A percentile compares a stretch with the other conserved stretches of the same genome.
phyloP scores from a whole-genome alignment of 495 filamentous ascomycete species.

The Pyrenopolyporus hunteri region DNA sequence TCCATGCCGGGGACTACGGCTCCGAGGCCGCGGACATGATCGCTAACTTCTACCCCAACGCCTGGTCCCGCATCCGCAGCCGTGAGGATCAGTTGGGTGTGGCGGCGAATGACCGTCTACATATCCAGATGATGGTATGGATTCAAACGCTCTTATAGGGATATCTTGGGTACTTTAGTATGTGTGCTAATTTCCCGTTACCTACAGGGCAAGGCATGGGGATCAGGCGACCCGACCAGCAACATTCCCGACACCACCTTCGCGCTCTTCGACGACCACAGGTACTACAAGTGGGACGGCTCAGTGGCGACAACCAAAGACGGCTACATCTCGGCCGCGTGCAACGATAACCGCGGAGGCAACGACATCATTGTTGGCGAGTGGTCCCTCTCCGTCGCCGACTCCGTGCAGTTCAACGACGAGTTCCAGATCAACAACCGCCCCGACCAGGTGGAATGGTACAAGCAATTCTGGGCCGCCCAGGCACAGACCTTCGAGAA shows the following conservation, averaged over 20 bases:
- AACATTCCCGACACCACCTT: constrained; percentile 34
- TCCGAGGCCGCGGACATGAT: constrained; percentile 42
- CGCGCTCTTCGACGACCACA: constrained; percentile 46
- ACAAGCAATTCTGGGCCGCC: constrained; percentile 64
- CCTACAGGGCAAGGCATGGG: constrained; percentile 47
- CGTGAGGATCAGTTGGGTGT: constrained; percentile 28
- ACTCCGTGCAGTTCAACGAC: constrained; percentile 50
- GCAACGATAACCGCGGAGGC: constrained; percentile 55
- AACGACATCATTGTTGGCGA: constrained; percentile 61
- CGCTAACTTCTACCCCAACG: constrained; percentile 37
- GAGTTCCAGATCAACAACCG: constrained; percentile 51
- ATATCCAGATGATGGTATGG: constrained; percentile 44
- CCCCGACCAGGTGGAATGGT: constrained; percentile 56
- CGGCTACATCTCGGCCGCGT: constrained; percentile 57
- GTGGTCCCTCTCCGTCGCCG: constrained; percentile 59
- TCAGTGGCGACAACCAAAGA: constrained; percentile 49
- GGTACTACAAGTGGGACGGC: constrained; percentile 61
- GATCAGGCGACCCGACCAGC: constrained; percentile 39
- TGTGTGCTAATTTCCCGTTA: constrained; percentile 30
- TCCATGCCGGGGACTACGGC: constrained; percentile 49
- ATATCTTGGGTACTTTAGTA: no score
- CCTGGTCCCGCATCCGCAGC: constrained; percentile 36
- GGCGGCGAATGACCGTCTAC: constrained; percentile 20
- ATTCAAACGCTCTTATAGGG: background rate
- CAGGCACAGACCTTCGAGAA: constrained; percentile 64